phyloP scores from a whole-genome alignment of 1,284 basidiomycete genomes.

The Hymenochaete sp. region DNA sequence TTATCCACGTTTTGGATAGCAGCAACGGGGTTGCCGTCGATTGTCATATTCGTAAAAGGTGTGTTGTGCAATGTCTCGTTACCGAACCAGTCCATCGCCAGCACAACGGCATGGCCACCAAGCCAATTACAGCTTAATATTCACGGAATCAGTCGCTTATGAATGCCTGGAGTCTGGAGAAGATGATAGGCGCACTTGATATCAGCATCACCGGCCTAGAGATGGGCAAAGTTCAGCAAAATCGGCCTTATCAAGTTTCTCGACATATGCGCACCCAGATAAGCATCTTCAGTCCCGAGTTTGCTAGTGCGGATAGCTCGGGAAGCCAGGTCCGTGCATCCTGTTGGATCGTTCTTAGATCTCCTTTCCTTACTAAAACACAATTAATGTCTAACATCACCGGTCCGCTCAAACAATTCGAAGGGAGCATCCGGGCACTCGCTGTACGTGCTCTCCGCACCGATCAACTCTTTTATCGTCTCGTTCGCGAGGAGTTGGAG shows the following conservation, averaged over 20 bases:
- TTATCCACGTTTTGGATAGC: constrained; percentile 56
- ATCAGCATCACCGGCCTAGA: constrained; percentile 57
- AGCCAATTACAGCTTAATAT: constrained; percentile 61
- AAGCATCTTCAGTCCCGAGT: constrained; percentile 47
- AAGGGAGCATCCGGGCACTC: constrained; percentile 39
- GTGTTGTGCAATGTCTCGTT: constrained; percentile 38
- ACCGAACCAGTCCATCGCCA: constrained; percentile 58
- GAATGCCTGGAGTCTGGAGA: neutral
- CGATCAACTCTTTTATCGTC: constrained; percentile 36
- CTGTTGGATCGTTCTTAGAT: constrained; percentile 23
- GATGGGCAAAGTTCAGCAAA: neutral
- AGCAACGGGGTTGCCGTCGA: constrained; percentile 41
- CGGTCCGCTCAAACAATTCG: constrained; percentile 32
- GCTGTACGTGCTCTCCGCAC: constrained; percentile 39
- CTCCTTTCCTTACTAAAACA: constrained; percentile 26
- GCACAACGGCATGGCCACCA: constrained; percentile 43
- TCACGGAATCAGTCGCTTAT: neutral
- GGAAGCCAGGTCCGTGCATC: constrained; percentile 48
- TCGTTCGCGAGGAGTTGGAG: constrained; percentile 34
- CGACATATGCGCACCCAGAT: constrained; percentile 44
- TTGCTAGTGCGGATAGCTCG: constrained; percentile 40
- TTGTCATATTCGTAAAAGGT: constrained; percentile 51
- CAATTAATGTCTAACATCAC: constrained; percentile 24
- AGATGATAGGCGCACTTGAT: constrained; percentile 39
- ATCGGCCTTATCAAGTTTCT: neutral